These are phyloP conservation scores for Tetradesmus obliquus DNA, from an alignment of 139 green algal genomes.

Conservation along the genomic window DNA sequence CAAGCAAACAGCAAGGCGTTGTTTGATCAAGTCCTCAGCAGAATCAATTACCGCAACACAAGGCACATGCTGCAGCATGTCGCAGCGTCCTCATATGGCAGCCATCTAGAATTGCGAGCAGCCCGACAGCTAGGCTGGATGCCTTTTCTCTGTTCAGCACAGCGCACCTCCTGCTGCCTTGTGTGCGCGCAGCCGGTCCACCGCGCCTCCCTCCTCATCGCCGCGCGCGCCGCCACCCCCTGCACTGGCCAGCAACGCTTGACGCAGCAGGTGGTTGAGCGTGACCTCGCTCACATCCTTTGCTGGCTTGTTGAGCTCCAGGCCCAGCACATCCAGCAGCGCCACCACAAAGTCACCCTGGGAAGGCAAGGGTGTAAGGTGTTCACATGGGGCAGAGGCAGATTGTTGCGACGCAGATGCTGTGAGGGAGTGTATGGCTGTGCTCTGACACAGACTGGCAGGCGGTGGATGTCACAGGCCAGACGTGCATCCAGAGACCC, in stretches of 20 bases:
- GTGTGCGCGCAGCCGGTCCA: constrained; percentile 73
- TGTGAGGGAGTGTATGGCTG: not conserved
- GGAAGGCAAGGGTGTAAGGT: not conserved
- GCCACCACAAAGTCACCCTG: constrained; percentile 87
- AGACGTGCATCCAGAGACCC: not conserved
- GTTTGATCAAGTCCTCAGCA: no score
- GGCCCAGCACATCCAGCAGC: constrained; percentile 76
- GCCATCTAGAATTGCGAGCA: no score
- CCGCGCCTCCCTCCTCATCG: constrained; percentile 80
- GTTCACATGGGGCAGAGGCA: not conserved
- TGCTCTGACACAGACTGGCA: no score
- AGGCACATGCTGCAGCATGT: no score
- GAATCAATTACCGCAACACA: no score
- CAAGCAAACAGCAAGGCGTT: no score
- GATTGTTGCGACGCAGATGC: not conserved
- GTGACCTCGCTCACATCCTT: constrained; percentile 56
- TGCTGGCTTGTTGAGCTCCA: constrained; percentile 59
- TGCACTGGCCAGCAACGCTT: constrained; percentile 72
- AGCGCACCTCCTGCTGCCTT: constrained; percentile 60
- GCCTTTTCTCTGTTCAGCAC: not conserved
- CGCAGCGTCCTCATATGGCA: no score
- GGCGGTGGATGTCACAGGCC: not conserved
- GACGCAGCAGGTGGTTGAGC: constrained; percentile 81
- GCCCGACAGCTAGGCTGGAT: no score
- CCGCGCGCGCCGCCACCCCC: not conserved